phyloP scores from a whole-genome alignment of 768 basidiomycete species.

The Podaxis pistillaris region DNA sequence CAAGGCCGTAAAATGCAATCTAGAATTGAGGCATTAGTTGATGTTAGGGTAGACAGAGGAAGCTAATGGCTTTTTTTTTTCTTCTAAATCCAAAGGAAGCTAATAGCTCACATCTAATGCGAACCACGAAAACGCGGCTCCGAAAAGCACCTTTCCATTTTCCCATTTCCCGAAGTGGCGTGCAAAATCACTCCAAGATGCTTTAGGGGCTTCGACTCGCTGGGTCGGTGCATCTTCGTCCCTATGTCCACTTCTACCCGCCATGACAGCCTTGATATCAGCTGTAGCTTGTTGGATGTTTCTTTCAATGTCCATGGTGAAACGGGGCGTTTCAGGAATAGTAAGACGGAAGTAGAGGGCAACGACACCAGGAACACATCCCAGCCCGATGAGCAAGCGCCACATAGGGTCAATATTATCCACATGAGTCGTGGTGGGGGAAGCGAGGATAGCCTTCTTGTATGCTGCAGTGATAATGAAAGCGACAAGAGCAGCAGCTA shows the following conservation, averaged over 20 bases:
- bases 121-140: conserved; percentile 84
- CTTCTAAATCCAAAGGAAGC: not conserved
- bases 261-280: conserved; percentile 72
- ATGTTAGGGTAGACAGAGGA: not conserved
- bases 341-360: conserved; percentile 93
- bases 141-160: conserved; percentile 79
- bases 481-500: conserved; percentile 66
- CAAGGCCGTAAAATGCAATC: conserved; percentile 56
- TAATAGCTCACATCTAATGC: conserved; percentile 65
- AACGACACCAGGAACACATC: conserved; percentile 75
- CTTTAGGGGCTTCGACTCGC: conserved; percentile 67
- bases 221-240: conserved; percentile 60
- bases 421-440: conserved; percentile 34
- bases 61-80: conserved; percentile 22
- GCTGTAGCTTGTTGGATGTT: conserved; percentile 73
- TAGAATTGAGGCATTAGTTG: not conserved
- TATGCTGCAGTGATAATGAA: conserved; percentile 64
- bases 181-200: conserved; percentile 64
- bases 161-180: conserved; percentile 68
- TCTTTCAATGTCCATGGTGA: conserved; percentile 89
- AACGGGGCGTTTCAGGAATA: conserved; percentile 89
- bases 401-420: conserved; percentile 72
- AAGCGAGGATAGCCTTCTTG: conserved; percentile 53
- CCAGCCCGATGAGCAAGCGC: conserved; percentile 87
- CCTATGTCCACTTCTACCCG: conserved; percentile 40